Conservation (phyloP, 495 filamentous ascomycete species). For the Thozetella sp. region DNA sequence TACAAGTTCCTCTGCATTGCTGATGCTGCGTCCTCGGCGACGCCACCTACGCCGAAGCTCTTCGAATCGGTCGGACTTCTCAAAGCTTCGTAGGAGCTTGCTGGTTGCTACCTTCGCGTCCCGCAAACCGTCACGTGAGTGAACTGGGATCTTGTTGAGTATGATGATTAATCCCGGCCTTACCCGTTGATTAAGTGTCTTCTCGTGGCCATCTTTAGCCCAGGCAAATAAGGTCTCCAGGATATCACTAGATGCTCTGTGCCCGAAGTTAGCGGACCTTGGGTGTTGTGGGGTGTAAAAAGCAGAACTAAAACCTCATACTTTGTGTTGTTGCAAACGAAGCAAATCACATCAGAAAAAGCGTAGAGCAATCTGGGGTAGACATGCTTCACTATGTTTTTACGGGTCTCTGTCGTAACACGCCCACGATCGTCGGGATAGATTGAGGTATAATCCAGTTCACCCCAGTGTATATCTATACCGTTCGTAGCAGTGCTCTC, state of each 20-base stretch:
- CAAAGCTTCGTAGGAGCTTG: constrained; percentile 13
- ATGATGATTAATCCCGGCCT: constrained; percentile 49
- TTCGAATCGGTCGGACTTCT: constrained; percentile 9
- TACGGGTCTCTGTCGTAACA: constrained; percentile 10
- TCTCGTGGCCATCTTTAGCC: constrained; percentile 27
- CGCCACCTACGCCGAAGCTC: constrained; percentile 12
- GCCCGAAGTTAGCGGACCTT: not conserved
- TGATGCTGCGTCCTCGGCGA: constrained; percentile 11
- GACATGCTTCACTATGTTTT: constrained; percentile 34
- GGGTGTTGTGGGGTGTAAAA: constrained; percentile 1
- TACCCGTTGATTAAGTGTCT: constrained; percentile 47
- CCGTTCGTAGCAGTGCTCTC: constrained; percentile 2
- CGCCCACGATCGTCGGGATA: constrained; percentile 2
- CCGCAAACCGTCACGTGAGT: constrained; percentile 13
- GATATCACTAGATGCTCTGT: constrained; percentile 19
- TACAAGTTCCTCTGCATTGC: constrained; percentile 32
- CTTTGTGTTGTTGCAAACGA: constrained; percentile 38
- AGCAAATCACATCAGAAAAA: constrained; percentile 50
- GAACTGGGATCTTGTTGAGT: constrained; percentile 37
- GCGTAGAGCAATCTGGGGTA: constrained; percentile 53
- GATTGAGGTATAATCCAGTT: constrained; percentile 1
- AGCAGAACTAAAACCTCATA: constrained; percentile 14
- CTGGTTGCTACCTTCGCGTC: constrained; percentile 11
- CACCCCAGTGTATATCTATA: constrained; percentile 8
- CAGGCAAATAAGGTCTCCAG: constrained; percentile 30